Evolutionary conservation across 495 filamentous ascomycete genomes (phyloP).

Genomic region (Rostrohypoxylon terebratum): DNA sequence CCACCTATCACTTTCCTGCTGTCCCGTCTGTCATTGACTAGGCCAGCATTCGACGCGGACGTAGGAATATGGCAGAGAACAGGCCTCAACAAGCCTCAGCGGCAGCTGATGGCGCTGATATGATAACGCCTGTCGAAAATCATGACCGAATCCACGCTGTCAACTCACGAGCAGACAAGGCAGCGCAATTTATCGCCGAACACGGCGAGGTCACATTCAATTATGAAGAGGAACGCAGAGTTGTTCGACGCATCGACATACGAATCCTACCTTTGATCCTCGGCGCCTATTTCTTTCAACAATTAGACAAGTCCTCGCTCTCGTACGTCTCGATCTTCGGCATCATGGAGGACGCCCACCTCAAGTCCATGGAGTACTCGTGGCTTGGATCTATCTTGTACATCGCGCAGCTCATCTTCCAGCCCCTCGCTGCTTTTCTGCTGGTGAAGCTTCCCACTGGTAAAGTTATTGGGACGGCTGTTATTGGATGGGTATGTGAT

Average conservation of each 20-base stretch:
- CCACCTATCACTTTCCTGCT: background rate
- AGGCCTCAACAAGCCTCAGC: slow-evolving; percentile 14
- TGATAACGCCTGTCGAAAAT: slow-evolving; percentile 46
- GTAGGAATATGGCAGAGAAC: slow-evolving; percentile 34
- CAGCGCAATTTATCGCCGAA: slow-evolving; percentile 56
- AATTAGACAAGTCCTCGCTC: slow-evolving; percentile 66
- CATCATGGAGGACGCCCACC: slow-evolving; percentile 61
- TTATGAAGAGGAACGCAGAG: slow-evolving; percentile 54
- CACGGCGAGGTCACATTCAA: slow-evolving; percentile 53
- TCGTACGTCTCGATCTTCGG: slow-evolving; percentile 67
- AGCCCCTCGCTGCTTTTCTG: slow-evolving; percentile 58
- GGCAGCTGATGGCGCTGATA: slow-evolving; percentile 36
- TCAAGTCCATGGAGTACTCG: slow-evolving; percentile 61
- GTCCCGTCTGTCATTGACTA: background rate
- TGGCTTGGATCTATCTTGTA: slow-evolving; percentile 61
- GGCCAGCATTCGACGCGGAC: background rate
- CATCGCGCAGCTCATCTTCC: slow-evolving; percentile 59
- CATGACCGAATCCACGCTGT: slow-evolving; percentile 37
- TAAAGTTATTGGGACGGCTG: slow-evolving; percentile 56
- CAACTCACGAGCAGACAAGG: slow-evolving; percentile 49
- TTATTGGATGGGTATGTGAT: slow-evolving; percentile 54
- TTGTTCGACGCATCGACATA: slow-evolving; percentile 60
- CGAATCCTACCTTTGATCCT: slow-evolving; percentile 63
- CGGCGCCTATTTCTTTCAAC: slow-evolving; percentile 65
- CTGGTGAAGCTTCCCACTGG: slow-evolving; percentile 64